Conservation (phyloP, 1,139 yeast species). For the Blastobotrys malaysiensis region DNA sequence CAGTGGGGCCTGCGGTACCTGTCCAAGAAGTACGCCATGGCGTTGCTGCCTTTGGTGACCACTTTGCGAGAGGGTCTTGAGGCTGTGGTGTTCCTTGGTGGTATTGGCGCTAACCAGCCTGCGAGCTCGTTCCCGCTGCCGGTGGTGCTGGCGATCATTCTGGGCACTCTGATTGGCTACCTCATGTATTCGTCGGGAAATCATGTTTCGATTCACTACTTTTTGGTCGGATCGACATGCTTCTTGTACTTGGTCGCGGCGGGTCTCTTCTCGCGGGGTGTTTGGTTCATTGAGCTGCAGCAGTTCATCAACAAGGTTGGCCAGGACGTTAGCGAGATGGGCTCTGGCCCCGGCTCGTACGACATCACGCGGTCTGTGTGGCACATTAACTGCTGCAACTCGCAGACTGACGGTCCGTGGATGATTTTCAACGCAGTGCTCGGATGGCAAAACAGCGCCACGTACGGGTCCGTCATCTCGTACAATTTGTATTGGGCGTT, state of each 20-base stretch:
- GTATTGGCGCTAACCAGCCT: conserved; percentile 54
- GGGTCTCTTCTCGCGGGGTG: conserved; percentile 83
- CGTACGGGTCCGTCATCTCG: conserved; percentile 77
- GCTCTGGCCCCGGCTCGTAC: conserved; percentile 91
- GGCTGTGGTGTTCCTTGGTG: conserved; percentile 88
- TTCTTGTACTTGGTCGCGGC: conserved; percentile 81
- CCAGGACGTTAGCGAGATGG: conserved; percentile 84
- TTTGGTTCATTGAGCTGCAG: conserved; percentile 77
- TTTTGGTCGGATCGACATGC: conserved; percentile 74
- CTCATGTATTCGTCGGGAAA: conserved; percentile 67
- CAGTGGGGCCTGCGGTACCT: conserved; percentile 21
- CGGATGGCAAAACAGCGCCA: conserved; percentile 92
- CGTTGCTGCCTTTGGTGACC: conserved; percentile 73
- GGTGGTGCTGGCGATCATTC: conserved; percentile 65
- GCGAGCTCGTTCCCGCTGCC: conserved; percentile 73
- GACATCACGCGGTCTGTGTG: conserved; percentile 71
- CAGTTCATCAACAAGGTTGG: conserved; percentile 61
- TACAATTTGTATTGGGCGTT: conserved; percentile 80
- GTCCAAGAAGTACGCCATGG: conserved; percentile 66
- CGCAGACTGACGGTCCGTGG: conserved; percentile 86
- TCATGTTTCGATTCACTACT: conserved; percentile 65
- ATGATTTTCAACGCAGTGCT: conserved; percentile 81
- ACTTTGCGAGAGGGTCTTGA: conserved; percentile 87
- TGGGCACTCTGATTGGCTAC: conserved; percentile 66
- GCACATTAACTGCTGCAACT: conserved; percentile 95